Evolutionary conservation across 257 asterid genomes (phyloP).

Genomic region (Gynochthodes officinalis): DNA sequence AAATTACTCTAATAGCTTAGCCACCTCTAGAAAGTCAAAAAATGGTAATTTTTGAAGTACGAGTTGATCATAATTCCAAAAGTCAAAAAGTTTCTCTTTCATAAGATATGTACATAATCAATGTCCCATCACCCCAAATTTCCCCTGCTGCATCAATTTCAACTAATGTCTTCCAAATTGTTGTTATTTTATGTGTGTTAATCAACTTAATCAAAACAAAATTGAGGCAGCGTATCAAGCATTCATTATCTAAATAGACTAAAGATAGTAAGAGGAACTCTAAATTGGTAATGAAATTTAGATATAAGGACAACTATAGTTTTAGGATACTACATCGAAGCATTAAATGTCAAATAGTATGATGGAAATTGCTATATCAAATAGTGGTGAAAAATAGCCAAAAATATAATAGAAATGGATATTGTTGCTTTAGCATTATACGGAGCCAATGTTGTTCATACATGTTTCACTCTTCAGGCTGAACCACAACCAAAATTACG

Average conservation of each 20-base stretch:
- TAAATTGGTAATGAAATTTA: background rate
- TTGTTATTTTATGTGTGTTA: too few relatives aligned
- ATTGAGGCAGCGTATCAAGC: background rate
- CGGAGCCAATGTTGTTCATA: constrained; percentile 91
- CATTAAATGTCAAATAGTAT: background rate
- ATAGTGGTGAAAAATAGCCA: too few relatives aligned
- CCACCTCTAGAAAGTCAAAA: constrained; percentile 51
- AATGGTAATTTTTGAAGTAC: background rate
- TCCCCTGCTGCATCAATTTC: constrained; percentile 72
- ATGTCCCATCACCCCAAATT: constrained; percentile 72
- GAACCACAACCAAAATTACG: constrained; percentile 75
- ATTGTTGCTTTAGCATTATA: constrained; percentile 58
- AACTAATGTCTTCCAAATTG: constrained; percentile 75
- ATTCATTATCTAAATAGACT: background rate
- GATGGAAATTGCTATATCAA: too few relatives aligned
- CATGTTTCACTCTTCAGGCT: constrained; percentile 86
- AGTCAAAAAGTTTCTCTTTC: background rate
- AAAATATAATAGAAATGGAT: constrained; percentile 37
- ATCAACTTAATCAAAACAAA: constrained; percentile 55
- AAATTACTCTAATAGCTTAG: constrained; percentile 67
- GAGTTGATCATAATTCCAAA: constrained; percentile 1
- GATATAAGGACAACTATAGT: background rate
- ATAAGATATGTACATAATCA: constrained; percentile 59
- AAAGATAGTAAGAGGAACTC: background rate
- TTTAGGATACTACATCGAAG: background rate